Conservation (phyloP, 1,284 basidiomycete genomes). For the Rhizoctonia solani region DNA sequence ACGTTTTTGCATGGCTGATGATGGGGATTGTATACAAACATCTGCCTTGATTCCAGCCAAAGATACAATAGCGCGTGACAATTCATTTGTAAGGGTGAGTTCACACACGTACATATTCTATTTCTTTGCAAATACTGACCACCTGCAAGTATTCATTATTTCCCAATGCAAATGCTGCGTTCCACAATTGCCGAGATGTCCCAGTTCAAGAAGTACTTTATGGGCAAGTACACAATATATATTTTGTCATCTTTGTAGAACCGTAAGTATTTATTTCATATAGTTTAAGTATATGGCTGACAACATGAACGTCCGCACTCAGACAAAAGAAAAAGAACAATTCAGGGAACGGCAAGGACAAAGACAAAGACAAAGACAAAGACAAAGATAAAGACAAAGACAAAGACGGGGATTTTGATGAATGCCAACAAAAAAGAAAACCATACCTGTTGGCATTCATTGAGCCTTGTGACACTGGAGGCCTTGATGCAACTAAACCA, state of each 20-base stretch:
- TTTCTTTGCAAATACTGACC: not conserved
- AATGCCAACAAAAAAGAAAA: no score
- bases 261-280: not conserved
- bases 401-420: no score
- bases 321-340: no score
- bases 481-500: no score
- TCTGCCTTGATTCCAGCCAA: not conserved
- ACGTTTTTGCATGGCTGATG: not conserved
- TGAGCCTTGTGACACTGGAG: no score
- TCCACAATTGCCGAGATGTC: not conserved
- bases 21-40: not conserved
- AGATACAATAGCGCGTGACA: not conserved
- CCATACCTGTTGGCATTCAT: no score
- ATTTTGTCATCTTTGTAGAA: not conserved
- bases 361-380: no score
- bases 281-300: no score
- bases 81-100: not conserved
- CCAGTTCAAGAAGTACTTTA: not conserved
- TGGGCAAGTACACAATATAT: not conserved
- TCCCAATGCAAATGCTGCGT: not conserved
- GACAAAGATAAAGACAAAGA: no score
- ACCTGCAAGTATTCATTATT: conserved; percentile 5
- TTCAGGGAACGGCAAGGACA: no score
- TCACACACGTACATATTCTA: no score
- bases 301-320: no score